Conservation (phyloP, 2,329 filamentous ascomycete genomes). For the Pseudogymnoascus pannorum region DNA sequence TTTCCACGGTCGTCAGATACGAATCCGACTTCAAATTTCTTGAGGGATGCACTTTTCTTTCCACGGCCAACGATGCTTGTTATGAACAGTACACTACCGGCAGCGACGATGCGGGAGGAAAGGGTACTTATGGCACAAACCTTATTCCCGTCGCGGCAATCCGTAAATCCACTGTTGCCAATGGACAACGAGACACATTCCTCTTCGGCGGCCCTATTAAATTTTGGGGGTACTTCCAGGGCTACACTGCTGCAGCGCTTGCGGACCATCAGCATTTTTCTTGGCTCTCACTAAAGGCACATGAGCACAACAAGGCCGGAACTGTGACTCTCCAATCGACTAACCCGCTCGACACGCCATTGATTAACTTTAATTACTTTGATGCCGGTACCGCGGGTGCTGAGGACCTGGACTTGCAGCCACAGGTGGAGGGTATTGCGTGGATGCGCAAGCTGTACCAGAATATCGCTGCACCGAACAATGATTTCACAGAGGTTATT, state of each 20-base stretch:
- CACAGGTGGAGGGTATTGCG: constrained; percentile 8
- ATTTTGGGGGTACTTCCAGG: constrained; percentile 36
- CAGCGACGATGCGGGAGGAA: constrained; percentile 14
- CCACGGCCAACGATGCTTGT: constrained; percentile 28
- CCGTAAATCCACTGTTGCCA: constrained; percentile 26
- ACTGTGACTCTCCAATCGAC: constrained; percentile 51
- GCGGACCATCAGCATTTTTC: constrained; percentile 33
- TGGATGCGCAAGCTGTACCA: constrained; percentile 9
- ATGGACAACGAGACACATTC: constrained; percentile 33
- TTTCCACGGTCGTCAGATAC: constrained; percentile 36
- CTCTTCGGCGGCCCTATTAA: constrained; percentile 24
- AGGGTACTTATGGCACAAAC: constrained; percentile 32
- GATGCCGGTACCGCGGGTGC: constrained; percentile 19
- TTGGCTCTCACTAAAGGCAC: constrained; percentile 47
- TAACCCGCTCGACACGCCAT: constrained; percentile 55
- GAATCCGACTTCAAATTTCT: constrained; percentile 33
- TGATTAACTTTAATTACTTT: constrained; percentile 56
- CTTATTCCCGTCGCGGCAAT: constrained; percentile 39
- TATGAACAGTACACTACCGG: constrained; percentile 23
- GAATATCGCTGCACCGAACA: background rate
- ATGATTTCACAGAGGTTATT: background rate
- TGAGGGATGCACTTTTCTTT: constrained; percentile 29
- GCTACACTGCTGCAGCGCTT: constrained; percentile 31
- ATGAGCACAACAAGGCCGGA: constrained; percentile 54
- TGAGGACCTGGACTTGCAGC: constrained; percentile 12